phyloP scores from a whole-genome alignment of 2,329 filamentous ascomycete species.

The Ophiocordyceps robertsii region DNA sequence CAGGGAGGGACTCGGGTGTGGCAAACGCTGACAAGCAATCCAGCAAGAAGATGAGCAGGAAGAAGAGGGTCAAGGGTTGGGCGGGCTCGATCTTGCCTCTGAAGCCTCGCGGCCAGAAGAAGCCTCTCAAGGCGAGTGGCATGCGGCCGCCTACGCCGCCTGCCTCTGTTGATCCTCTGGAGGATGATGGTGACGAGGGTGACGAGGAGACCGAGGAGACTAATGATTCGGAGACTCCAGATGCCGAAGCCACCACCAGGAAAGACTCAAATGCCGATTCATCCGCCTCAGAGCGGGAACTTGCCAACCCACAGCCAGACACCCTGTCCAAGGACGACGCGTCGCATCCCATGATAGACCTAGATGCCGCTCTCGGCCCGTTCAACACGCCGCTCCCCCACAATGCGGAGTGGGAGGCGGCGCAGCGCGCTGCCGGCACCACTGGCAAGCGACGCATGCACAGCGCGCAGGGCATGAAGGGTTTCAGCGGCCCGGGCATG shows the following conservation, averaged over 20 bases:
- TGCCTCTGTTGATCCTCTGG: slow-evolving; percentile 13
- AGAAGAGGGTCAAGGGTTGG: slow-evolving; percentile 66
- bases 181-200: slow-evolving; percentile 14
- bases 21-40: slow-evolving; percentile 14
- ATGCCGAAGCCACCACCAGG: slow-evolving; percentile 13
- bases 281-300: not conserved
- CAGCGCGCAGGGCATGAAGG: slow-evolving; percentile 59
- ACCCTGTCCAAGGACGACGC: slow-evolving; percentile 41
- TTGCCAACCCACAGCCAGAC: slow-evolving; percentile 11
- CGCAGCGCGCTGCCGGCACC: slow-evolving; percentile 42
- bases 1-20: slow-evolving; percentile 6
- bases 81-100: slow-evolving; percentile 53
- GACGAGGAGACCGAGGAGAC: slow-evolving; percentile 17
- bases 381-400: slow-evolving; percentile 67
- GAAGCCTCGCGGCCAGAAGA: slow-evolving; percentile 40
- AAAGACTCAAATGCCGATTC: not conserved
- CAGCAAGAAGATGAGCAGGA: slow-evolving; percentile 22
- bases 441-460: slow-evolving; percentile 54
- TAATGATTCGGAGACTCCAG: slow-evolving; percentile 8
- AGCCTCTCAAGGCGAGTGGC: slow-evolving; percentile 23
- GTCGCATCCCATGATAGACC: slow-evolving; percentile 72
- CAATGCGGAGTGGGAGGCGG: slow-evolving; percentile 54
- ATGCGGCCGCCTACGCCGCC: slow-evolving; percentile 35
- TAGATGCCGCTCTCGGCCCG: slow-evolving; percentile 84
- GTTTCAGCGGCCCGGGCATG: slow-evolving; percentile 55